Evolutionary conservation across 2,329 filamentous ascomycete genomes (phyloP).

Genomic region (Arthrinium phaeospermum): DNA sequence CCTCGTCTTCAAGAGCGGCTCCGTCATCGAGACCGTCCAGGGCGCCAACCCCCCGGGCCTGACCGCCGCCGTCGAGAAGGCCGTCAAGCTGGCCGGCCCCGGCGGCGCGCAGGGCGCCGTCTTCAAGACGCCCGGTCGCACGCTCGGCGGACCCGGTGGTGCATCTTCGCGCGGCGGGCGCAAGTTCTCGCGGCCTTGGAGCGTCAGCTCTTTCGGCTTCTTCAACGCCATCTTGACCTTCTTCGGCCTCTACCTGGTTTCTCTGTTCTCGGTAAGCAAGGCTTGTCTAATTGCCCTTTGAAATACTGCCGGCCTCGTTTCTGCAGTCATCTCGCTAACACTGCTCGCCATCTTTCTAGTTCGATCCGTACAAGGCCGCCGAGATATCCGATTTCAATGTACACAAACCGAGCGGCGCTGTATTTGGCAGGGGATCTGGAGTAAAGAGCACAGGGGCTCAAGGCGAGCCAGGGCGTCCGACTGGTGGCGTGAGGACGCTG

Average conservation of each 20-base stretch:
- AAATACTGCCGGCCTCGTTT: not conserved
- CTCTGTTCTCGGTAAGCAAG: constrained; percentile 62
- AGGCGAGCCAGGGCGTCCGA: constrained; percentile 30
- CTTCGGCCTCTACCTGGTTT: constrained; percentile 65
- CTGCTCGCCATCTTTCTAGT: constrained; percentile 41
- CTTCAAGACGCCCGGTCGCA: constrained; percentile 63
- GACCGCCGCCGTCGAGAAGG: constrained; percentile 76
- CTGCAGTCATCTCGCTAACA: not conserved
- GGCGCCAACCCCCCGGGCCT: constrained; percentile 83
- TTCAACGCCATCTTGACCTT: constrained; percentile 59
- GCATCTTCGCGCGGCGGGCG: constrained; percentile 30
- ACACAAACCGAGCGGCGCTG: constrained; percentile 44
- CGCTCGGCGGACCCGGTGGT: constrained; percentile 52
- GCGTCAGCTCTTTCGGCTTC: constrained; percentile 49
- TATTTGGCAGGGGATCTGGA: constrained; percentile 26
- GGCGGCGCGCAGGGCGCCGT: constrained; percentile 49
- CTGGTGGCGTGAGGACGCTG: constrained; percentile 51
- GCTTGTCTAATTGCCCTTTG: not conserved
- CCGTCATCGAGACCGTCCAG: constrained; percentile 75
- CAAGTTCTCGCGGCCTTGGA: constrained; percentile 28
- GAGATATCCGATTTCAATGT: constrained; percentile 65
- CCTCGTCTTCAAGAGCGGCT: constrained; percentile 81
- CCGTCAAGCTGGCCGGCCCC: constrained; percentile 57
- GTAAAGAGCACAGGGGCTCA: not conserved
- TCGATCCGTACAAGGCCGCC: constrained; percentile 67